phyloP scores from a whole-genome alignment of 2,329 filamentous ascomycete genomes.

The Aspergillus ustus region DNA sequence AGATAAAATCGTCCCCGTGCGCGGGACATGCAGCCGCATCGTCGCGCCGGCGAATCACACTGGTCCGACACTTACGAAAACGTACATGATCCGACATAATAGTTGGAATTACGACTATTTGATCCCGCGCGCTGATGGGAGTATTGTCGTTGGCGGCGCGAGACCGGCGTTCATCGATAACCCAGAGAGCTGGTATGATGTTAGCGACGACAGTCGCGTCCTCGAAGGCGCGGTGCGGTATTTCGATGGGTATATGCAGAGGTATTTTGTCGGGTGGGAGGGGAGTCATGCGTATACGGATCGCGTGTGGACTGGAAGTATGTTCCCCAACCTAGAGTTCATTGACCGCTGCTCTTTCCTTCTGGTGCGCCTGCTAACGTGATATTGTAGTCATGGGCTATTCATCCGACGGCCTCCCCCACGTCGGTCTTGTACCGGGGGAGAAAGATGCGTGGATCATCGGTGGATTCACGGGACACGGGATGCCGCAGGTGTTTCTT shows the following conservation, averaged over 20 bases:
- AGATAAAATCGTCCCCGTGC: constrained; percentile 74
- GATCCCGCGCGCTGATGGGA: constrained; percentile 59
- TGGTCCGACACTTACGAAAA: constrained; percentile 40
- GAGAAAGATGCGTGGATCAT: constrained; percentile 57
- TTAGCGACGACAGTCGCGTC: constrained; percentile 55
- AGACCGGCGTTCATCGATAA: constrained; percentile 50
- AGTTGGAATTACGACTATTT: constrained; percentile 68
- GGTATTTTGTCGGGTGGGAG: constrained; percentile 43
- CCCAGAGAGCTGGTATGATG: constrained; percentile 50
- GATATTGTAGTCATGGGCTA: constrained; percentile 56
- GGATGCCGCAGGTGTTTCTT: constrained; percentile 68
- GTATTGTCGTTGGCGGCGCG: constrained; percentile 66
- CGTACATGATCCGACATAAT: constrained; percentile 66
- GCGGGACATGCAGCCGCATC: constrained; percentile 57
- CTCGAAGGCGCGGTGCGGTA: constrained; percentile 49
- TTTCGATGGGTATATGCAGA: constrained; percentile 46
- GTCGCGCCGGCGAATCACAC: constrained; percentile 21
- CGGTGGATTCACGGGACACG: constrained; percentile 68
- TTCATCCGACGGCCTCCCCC: constrained; percentile 56
- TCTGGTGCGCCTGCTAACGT: not conserved
- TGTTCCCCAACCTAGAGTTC: constrained; percentile 20
- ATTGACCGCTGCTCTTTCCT: not conserved
- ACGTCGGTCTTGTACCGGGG: constrained; percentile 56
- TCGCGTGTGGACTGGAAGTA: constrained; percentile 43
- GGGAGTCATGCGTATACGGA: constrained; percentile 36